Evolutionary conservation across 345 rosid genomes (phyloP), one percentile per base, ranked within the genome.

Genomic region (Sapria himalayana): DNA sequence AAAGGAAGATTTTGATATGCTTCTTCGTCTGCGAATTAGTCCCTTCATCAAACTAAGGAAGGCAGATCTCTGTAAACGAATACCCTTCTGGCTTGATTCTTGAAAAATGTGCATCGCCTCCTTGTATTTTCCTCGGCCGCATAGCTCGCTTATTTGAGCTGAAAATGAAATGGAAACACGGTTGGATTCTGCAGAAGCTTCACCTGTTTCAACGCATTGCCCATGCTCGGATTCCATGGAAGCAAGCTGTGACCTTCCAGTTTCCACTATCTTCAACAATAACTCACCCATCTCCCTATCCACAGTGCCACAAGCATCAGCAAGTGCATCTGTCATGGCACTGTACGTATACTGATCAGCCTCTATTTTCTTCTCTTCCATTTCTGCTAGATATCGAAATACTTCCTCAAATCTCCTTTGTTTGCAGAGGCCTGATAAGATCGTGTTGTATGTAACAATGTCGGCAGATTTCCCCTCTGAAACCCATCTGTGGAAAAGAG

Each of bases 361-460:
- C 47, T 50, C 76, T 19, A 72, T 37, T 56, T 57, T 48, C 57
- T 50, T 82, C 32, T 63, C 72, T 38, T 66, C 63, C 93, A 89
- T 74, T 58, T 76, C 81, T 4, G 54, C 56, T 19, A 74, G 42
- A 54, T 76, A 76, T 60, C 59, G 71, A 63, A 62, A 70, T 5
- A 81, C 94, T 57, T 72, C 94, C 49, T 70, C 67, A 50, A 78
- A 37, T 69, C 79, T 78, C 49, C 61, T 63, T 32, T 63, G 67
- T 58, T 59, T 68, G 46, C 89, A 78, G 41, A 82, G 68, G 44
- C 73, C 50, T 31, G 80, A 66, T 50, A 86, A 78, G 52, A 81
- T 57, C 5, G 70, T 86, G 70, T 78, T 81, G 71, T 81, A 74
- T 11, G 97, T 67, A 36, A 74, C 76, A 11, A 54, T 55, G 61